A percentile compares a stretch with the other conserved stretches of the same genome.
phyloP scores from a whole-genome alignment of 441 rosid genomes.

The Erysimum cheiri region DNA sequence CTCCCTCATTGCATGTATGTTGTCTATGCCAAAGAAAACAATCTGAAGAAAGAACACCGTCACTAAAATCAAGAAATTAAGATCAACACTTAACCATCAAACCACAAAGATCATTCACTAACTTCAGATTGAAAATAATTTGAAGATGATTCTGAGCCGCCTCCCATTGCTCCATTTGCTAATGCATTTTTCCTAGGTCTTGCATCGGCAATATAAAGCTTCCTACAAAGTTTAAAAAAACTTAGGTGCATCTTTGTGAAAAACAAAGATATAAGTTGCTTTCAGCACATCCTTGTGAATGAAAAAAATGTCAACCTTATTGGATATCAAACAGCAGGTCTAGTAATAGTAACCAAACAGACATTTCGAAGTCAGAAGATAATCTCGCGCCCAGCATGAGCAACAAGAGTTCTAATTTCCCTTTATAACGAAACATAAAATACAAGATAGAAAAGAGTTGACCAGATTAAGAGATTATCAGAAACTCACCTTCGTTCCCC shows the following conservation, averaged over 20 bases:
- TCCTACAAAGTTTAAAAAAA: constrained; percentile 52
- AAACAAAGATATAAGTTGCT: not conserved
- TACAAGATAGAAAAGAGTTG: constrained; percentile 7
- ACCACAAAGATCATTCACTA: constrained; percentile 45
- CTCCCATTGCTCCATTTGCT: constrained; percentile 99
- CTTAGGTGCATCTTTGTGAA: not conserved
- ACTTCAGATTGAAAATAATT: constrained; percentile 98
- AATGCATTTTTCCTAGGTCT: constrained; percentile 99
- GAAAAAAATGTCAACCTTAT: constrained; percentile 21
- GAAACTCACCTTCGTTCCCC: constrained; percentile 61
- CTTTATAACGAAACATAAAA: constrained; percentile 12
- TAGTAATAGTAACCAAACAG: constrained; percentile 10
- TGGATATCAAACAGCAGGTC: not conserved
- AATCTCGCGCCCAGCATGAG: constrained; percentile 13
- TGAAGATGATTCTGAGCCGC: constrained; percentile 98
- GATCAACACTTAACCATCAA: constrained; percentile 34
- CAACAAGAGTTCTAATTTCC: constrained; percentile 6
- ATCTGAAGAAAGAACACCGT: constrained; percentile 54
- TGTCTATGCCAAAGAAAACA: constrained; percentile 98
- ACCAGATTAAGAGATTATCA: constrained; percentile 22
- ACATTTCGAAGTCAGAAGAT: constrained; percentile 8
- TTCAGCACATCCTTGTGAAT: constrained; percentile 26
- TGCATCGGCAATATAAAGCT: constrained; percentile 97
- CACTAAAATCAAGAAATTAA: constrained; percentile 29
- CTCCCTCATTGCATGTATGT: constrained; percentile 99